Evolutionary conservation across 2,329 filamentous ascomycete species (phyloP).

Genomic region (Paracamarosporium sp.): DNA sequence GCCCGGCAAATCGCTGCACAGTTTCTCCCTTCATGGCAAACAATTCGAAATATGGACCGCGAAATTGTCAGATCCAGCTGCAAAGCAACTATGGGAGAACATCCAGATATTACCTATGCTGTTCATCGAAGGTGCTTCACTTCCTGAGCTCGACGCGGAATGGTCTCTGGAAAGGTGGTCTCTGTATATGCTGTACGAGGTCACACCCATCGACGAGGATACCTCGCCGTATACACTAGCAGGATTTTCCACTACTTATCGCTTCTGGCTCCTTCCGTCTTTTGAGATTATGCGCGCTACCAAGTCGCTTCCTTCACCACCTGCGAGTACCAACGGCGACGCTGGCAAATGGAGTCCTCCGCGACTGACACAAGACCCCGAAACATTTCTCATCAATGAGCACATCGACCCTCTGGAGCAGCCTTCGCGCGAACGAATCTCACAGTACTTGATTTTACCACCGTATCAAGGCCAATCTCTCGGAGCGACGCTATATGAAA

Average conservation of each 20-base stretch:
- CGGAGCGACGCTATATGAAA: constrained; percentile 79
- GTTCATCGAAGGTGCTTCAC: constrained; percentile 92
- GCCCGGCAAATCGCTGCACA: constrained; percentile 74
- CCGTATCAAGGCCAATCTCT: constrained; percentile 84
- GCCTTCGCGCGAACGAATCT: constrained; percentile 82
- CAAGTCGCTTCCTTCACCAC: constrained; percentile 40
- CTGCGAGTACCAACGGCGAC: constrained; percentile 38
- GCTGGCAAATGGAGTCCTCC: constrained; percentile 48
- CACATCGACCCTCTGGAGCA: constrained; percentile 62
- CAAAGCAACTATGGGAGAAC: constrained; percentile 76
- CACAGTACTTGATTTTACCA: constrained; percentile 90
- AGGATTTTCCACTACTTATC: constrained; percentile 90
- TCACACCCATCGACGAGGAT: constrained; percentile 36
- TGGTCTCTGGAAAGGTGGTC: constrained; percentile 84
- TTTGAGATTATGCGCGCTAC: constrained; percentile 48
- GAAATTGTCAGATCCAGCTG: constrained; percentile 71
- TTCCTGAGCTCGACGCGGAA: constrained; percentile 72
- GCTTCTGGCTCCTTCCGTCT: constrained; percentile 73
- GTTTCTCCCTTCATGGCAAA: constrained; percentile 66
- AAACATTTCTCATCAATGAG: constrained; percentile 38
- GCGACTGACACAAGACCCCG: constrained; percentile 33
- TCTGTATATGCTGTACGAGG: constrained; percentile 74
- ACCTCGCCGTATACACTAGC: constrained; percentile 72
- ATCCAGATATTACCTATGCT: constrained; percentile 84
- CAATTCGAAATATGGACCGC: constrained; percentile 87